phyloP scores from a whole-genome alignment of 371 early-diverging fungal genomes.

The Chytridium lagenaria region DNA sequence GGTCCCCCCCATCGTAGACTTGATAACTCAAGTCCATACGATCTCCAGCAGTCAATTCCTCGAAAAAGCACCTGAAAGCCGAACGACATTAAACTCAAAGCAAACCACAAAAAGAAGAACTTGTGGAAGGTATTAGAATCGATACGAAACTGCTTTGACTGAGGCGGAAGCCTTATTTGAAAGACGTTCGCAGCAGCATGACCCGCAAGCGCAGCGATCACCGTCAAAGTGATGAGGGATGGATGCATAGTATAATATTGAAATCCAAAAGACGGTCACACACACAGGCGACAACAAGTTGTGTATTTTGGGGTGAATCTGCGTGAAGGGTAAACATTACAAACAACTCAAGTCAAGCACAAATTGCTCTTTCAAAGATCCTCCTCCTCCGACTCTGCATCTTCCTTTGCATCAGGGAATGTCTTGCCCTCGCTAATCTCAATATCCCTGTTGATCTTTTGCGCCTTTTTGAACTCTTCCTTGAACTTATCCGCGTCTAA shows the following conservation, averaged over 20 bases:
- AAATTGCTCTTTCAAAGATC: conserved; percentile 4
- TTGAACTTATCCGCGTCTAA: conserved; percentile 65
- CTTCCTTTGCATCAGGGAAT: background rate
- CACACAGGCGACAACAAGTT: no score
- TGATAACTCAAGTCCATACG: conserved; percentile 70
- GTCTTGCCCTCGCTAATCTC: conserved; percentile 25
- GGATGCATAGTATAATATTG: no score
- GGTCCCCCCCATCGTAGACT: conserved; percentile 72
- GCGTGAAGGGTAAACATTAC: no score
- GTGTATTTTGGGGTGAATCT: no score
- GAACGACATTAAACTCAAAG: background rate
- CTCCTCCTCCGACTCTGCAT: conserved; percentile 6
- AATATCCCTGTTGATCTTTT: conserved; percentile 52
- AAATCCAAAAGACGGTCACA: no score
- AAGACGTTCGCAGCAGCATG: background rate
- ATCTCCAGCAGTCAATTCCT: conserved; percentile 49
- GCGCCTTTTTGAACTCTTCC: conserved; percentile 70
- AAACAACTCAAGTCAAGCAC: no score
- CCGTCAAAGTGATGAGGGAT: no score
- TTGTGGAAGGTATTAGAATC: background rate
- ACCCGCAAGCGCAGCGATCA: background rate
- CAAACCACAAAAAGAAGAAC: background rate
- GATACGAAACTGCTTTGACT: conserved; percentile 7
- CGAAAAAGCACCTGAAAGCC: conserved; percentile 8
- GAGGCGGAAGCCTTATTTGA: conserved; percentile 1